phyloP scores from a whole-genome alignment of 1,139 yeast species.

The Candida labiduridarum region DNA sequence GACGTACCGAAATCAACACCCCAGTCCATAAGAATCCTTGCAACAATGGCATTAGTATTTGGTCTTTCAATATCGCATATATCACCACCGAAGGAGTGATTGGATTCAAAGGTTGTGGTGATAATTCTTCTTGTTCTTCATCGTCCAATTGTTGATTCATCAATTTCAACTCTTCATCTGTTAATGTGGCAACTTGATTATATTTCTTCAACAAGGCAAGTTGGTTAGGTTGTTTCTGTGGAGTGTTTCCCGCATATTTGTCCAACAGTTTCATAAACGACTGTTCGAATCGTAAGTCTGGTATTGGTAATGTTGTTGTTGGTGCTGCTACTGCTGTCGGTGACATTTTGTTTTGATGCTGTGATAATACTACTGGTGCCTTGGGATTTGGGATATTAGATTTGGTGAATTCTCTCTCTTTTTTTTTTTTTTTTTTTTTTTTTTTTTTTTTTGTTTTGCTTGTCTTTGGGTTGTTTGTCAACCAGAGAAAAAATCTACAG shows the following conservation, averaged over 20 bases:
- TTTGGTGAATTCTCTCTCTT: no score
- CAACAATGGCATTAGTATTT: constrained; percentile 65
- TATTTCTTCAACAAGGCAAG: constrained; percentile 1
- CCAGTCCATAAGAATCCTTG: constrained; percentile 49
- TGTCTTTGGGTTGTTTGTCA: no score
- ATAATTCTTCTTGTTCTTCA: constrained; percentile 23
- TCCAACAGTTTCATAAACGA: constrained; percentile 55
- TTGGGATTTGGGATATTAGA: no score
- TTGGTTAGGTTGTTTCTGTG: constrained; percentile 3
- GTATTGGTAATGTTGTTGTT: constrained; percentile 38
- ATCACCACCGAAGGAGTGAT: constrained; percentile 52
- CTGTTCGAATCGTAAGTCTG: constrained; percentile 69
- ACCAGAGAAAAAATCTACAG: neutral
- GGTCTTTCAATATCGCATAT: constrained; percentile 64
- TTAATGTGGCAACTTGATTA: constrained; percentile 15
- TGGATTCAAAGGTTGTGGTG: constrained; percentile 29
- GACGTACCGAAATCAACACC: constrained; percentile 32
- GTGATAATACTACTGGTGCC: neutral
- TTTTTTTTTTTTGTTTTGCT: no score
- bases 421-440: no score
- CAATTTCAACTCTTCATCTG: constrained; percentile 28
- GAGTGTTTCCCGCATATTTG: constrained; percentile 29
- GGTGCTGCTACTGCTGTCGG: no score
- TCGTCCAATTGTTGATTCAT: constrained; percentile 26
- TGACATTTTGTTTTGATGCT: neutral